phyloP scores from a whole-genome alignment of 306 rosid genomes.

The Lathyrus oleraceus region DNA sequence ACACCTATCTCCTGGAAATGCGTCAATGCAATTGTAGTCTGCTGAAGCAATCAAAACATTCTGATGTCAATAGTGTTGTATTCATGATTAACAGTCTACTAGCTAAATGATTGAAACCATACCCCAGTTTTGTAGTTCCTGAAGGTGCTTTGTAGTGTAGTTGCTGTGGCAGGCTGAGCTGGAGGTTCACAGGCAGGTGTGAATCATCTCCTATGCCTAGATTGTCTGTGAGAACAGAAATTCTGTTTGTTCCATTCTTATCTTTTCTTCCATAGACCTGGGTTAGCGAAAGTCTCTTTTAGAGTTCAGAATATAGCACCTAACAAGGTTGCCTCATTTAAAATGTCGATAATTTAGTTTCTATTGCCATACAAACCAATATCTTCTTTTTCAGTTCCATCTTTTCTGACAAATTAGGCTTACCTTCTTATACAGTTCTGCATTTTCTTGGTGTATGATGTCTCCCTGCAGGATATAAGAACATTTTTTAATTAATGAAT shows the following conservation, averaged over 20 bases:
- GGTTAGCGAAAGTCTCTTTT: slow-evolving; percentile 41
- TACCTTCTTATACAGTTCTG: slow-evolving; percentile 73
- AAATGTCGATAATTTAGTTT: slow-evolving; percentile 9
- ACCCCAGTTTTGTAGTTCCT: slow-evolving; percentile 67
- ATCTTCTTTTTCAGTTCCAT: slow-evolving; percentile 60
- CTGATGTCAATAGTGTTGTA: slow-evolving; percentile 41
- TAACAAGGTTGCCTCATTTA: slow-evolving; percentile 18
- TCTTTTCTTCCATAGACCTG: slow-evolving; percentile 81
- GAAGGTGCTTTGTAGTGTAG: slow-evolving; percentile 48
- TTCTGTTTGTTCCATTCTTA: slow-evolving; percentile 45
- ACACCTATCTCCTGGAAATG: slow-evolving; percentile 39
- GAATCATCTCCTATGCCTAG: slow-evolving; percentile 57
- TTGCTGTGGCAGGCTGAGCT: slow-evolving; percentile 80
- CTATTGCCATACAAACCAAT: slow-evolving; percentile 34
- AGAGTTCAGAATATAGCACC: slow-evolving; percentile 42
- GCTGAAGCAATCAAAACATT: slow-evolving; percentile 52
- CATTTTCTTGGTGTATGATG: slow-evolving; percentile 75
- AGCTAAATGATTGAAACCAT: slow-evolving; percentile 37
- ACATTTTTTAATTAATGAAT: slow-evolving; percentile 25
- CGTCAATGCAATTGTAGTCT: slow-evolving; percentile 62
- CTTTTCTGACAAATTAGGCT: slow-evolving; percentile 66
- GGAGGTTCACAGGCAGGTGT: slow-evolving; percentile 70
- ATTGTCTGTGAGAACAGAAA: slow-evolving; percentile 48
- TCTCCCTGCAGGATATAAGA: slow-evolving; percentile 59
- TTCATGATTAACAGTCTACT: slow-evolving; percentile 28